These are phyloP conservation scores for Polychytrium aggregatum DNA, from an alignment of 192 early-diverging fungal species.

Conservation along the genomic window DNA sequence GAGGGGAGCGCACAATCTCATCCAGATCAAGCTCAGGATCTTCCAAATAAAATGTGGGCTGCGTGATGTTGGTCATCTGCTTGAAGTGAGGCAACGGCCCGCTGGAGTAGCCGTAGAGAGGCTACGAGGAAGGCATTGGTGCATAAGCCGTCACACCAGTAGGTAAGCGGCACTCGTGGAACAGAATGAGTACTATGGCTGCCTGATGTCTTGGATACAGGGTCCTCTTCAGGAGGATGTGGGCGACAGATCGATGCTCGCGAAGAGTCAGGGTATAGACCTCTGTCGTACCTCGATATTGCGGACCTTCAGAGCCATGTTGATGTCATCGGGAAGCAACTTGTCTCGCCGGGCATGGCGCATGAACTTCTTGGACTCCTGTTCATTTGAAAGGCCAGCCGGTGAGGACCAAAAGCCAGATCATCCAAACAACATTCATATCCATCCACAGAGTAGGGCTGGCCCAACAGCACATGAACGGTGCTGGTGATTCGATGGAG, in stretches of 20 bases:
- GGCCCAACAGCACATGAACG: not conserved
- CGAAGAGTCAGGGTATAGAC: too few species aligned
- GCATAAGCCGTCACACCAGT: constrained; percentile 3
- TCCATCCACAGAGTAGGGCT: not conserved
- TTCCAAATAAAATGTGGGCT: constrained; percentile 72
- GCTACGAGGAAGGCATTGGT: constrained; percentile 30
- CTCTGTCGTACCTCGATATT: constrained; percentile 85
- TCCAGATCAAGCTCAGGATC: constrained; percentile 94
- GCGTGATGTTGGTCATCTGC: constrained; percentile 30
- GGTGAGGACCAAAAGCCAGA: too few species aligned
- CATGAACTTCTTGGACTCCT: constrained; percentile 97
- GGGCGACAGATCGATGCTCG: too few species aligned
- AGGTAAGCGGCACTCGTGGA: too few species aligned
- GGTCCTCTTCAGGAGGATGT: too few species aligned
- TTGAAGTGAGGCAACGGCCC: constrained; percentile 61
- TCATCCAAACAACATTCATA: too few species aligned
- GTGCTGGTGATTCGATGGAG: too few species aligned
- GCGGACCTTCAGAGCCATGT: constrained; percentile 75
- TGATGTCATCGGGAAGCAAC: constrained; percentile 76
- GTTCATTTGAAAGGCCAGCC: too few species aligned
- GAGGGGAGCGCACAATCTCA: constrained; percentile 65
- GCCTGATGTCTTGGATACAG: too few species aligned
- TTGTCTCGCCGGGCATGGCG: constrained; percentile 78
- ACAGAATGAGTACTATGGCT: constrained; percentile 1
- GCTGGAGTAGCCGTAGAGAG: constrained; percentile 80